Evolutionary conservation across 1,284 basidiomycete species (phyloP), one percentile per base, ranked within the genome.

Genomic region (Marasmius tenuissimus): DNA sequence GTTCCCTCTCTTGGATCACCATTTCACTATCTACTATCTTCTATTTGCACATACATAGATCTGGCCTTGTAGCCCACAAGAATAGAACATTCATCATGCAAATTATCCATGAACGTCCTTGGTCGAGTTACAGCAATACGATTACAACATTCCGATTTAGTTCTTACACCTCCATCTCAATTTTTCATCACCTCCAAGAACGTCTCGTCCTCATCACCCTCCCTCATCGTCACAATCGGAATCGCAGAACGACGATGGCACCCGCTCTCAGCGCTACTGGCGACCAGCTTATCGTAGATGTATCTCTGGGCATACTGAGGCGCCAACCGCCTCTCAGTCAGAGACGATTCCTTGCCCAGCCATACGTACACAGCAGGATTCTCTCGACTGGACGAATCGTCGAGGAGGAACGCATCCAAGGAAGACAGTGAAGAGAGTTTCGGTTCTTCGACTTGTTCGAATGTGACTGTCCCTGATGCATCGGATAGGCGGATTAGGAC

Each of bases 251-350:
- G 9, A 18, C 27, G 27, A 27, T 27, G 27, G 27, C 27, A 4
- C 27, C 69, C 14, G 70, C 69, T 9, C 68, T 67, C 37, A 61
- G 61, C 66, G 68, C 6, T 67, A 62, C n/a, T 63, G 67, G 47
- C 62, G 57, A 57, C 51, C 63, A 68, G 61, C 62, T 78, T 76
- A 39, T 78, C 69, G 60, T 83, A 73, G 53, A 88, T 68, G 69
- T 83, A 87, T 34, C 67, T 70, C 65, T 87, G 85, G 5, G 83
- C 85, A 61, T 86, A 84, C 64, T 83, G 79, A 27, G 83, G 58
- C 2, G 81, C 81, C 27, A 85, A 72, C 9, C 85, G 76, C 22
- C 76, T 71, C 69, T 87, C 85, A 22, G 72, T 75, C 59, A 80
- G 67, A 18, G 81, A 81, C 34, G 84, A 79, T 9, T 75, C 68